Evolutionary conservation across 1,284 basidiomycete species (phyloP), one percentile per base, ranked within the genome.

Genomic region (Cutaneotrichosporon sp.): DNA sequence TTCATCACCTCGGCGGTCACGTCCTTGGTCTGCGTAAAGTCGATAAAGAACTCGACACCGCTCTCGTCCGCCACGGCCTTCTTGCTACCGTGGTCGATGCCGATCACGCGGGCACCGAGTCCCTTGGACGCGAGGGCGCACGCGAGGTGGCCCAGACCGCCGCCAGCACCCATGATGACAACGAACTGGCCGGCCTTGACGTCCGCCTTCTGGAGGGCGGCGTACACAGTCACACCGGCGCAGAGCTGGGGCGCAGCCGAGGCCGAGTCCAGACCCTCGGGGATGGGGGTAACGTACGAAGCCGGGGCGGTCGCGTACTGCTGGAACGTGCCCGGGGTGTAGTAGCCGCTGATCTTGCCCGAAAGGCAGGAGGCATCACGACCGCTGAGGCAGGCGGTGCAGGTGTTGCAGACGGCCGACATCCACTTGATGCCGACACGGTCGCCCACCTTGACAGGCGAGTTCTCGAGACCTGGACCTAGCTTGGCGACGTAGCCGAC

Each of bases 21-120:
- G 57, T 71, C 73, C 65, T 77, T 74, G 49, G 60, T 63, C 42
- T 68, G 82, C 65, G 83, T 86, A 81, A 90, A 92, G 80, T 94
- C 91, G 67, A 94, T 84, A 84, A 88, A 93, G 54, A 82, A 82
- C 69, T 90, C 88, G 0, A 89, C 89, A 50, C 91, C 91, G 54
- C 91, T 86, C 24, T 83, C 79, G 61, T 82, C 69, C 73, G 85
- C 86, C 13, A 94, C 83, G 54, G 86, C 81, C 69, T 84, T 83
- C 82, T 94, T 63, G 50, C 54, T 56, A 9, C 62, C 62, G 58
- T 63, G 62, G 58, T 63, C 62, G 62, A 63, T 59, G 8, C 62
- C 62, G 46, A 63, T 63, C 18, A 63, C 62, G 13, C 62, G 58
- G 7, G 31, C 50, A 20, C 62, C 62, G 3, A 63, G 14, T 3